Conservation (phyloP, 2,329 filamentous ascomycete genomes). For the Aspergillus sp. region DNA sequence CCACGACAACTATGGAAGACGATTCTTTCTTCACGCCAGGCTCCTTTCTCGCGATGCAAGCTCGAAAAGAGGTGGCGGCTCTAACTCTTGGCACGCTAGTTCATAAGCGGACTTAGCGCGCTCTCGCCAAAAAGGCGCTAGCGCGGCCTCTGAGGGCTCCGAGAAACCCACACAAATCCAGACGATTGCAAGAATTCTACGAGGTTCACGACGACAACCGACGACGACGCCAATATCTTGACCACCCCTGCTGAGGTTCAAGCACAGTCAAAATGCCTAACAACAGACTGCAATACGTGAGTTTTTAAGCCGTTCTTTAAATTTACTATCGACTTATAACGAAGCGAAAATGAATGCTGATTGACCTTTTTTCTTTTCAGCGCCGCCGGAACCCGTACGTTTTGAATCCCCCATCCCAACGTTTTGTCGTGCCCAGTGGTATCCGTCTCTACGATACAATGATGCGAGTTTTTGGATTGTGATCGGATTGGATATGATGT, state of each 20-base stretch:
- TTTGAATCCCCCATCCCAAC: slow-evolving; percentile 21
- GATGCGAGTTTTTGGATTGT: neutral
- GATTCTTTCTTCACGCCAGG: slow-evolving; percentile 15
- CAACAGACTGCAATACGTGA: slow-evolving; percentile 53
- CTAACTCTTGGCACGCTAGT: slow-evolving; percentile 23
- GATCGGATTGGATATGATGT: neutral
- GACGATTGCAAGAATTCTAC: slow-evolving; percentile 41
- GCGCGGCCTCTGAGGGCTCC: slow-evolving; percentile 41
- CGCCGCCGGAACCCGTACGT: slow-evolving; percentile 80
- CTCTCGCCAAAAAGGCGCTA: slow-evolving; percentile 39
- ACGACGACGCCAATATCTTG: slow-evolving; percentile 44
- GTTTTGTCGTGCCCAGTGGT: slow-evolving; percentile 11
- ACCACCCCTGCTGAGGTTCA: slow-evolving; percentile 42
- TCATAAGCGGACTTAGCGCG: slow-evolving; percentile 27
- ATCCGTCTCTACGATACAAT: slow-evolving; percentile 22
- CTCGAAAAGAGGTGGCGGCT: slow-evolving; percentile 41
- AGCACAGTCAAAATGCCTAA: slow-evolving; percentile 52
- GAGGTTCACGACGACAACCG: slow-evolving; percentile 44
- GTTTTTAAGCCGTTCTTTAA: slow-evolving; percentile 17
- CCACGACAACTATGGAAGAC: slow-evolving; percentile 31
- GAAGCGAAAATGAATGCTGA: slow-evolving; percentile 25
- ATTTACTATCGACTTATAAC: neutral
- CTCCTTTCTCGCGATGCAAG: slow-evolving; percentile 24
- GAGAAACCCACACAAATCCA: slow-evolving; percentile 48
- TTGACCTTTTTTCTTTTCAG: slow-evolving; percentile 39